Conservation (phyloP, 257 asterid species). For the Nicotiana sylvestris region DNA sequence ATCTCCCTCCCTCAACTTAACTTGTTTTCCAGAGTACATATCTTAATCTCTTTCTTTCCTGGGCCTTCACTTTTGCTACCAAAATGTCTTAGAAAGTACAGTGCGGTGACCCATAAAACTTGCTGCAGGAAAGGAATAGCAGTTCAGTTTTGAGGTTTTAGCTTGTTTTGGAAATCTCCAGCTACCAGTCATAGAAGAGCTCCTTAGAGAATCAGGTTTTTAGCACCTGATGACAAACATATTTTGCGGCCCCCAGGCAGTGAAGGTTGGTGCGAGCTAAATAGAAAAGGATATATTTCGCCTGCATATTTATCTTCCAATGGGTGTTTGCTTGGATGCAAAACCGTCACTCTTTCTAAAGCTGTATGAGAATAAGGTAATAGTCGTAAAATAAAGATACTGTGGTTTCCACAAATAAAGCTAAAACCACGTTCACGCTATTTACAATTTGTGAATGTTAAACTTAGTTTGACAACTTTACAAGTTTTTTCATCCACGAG, state of each 20-base stretch:
- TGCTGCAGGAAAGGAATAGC: not conserved
- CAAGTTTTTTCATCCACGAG: not conserved
- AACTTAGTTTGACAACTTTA: not conserved
- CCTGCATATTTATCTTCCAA: not conserved
- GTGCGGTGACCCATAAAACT: not conserved
- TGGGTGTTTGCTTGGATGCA: not conserved
- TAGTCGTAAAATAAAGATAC: not conserved
- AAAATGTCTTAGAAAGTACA: not conserved
- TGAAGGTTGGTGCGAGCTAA: not conserved
- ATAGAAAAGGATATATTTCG: not conserved
- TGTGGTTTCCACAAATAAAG: not conserved
- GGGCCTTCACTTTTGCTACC: too few species aligned
- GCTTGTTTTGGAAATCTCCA: not conserved
- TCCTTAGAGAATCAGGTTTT: not conserved
- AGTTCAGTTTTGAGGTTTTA: not conserved
- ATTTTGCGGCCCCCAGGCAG: not conserved
- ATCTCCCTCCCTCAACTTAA: not conserved
- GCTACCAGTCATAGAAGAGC: not conserved
- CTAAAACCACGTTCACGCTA: not conserved
- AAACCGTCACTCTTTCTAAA: not conserved
- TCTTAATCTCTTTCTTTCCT: not conserved
- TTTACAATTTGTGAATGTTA: not conserved
- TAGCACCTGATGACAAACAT: not conserved
- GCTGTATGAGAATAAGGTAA: not conserved
- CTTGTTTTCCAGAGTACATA: not conserved